phyloP scores from a whole-genome alignment of 768 basidiomycete species.

The Boletus edulis region DNA sequence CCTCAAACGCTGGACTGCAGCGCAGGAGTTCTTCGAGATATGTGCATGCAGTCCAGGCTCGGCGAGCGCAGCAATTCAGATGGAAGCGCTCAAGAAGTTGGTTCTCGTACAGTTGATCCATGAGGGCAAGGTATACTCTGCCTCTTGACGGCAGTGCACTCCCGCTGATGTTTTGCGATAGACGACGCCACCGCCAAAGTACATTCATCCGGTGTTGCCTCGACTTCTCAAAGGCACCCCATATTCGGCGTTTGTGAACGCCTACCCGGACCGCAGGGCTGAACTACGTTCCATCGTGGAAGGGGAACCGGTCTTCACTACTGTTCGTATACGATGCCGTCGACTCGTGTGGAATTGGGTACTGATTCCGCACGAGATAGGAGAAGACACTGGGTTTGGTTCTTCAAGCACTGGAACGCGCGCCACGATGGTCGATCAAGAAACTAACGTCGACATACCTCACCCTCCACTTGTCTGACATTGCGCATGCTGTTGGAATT shows the following conservation, averaged over 20 bases:
- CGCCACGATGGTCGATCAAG: conserved; percentile 76
- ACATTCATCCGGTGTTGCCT: conserved; percentile 56
- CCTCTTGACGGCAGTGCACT: neutral
- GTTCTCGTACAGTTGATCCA: conserved; percentile 74
- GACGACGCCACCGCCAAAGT: conserved; percentile 62
- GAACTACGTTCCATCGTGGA: conserved; percentile 46
- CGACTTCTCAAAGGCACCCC: conserved; percentile 66
- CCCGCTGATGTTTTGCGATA: conserved; percentile 5
- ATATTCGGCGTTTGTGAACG: conserved; percentile 60
- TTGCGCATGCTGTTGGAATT: conserved; percentile 47
- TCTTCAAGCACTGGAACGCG: conserved; percentile 60
- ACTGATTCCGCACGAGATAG: conserved; percentile 32
- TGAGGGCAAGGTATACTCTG: conserved; percentile 58
- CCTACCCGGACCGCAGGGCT: conserved; percentile 58
- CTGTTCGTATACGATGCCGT: conserved; percentile 38
- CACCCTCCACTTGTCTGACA: conserved; percentile 71
- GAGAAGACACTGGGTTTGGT: conserved; percentile 76
- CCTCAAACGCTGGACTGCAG: conserved; percentile 63
- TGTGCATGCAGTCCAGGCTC: conserved; percentile 62
- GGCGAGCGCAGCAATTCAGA: conserved; percentile 64
- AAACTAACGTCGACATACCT: conserved; percentile 83
- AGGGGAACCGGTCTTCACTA: conserved; percentile 54
- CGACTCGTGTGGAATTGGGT: neutral
- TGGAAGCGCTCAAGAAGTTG: conserved; percentile 87
- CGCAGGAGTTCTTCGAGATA: conserved; percentile 79